Percentiles rank a stretch among this genome's conserved stretches.
phyloP scores from a whole-genome alignment of 2,329 filamentous ascomycete genomes.

The Piedraia hortae region DNA sequence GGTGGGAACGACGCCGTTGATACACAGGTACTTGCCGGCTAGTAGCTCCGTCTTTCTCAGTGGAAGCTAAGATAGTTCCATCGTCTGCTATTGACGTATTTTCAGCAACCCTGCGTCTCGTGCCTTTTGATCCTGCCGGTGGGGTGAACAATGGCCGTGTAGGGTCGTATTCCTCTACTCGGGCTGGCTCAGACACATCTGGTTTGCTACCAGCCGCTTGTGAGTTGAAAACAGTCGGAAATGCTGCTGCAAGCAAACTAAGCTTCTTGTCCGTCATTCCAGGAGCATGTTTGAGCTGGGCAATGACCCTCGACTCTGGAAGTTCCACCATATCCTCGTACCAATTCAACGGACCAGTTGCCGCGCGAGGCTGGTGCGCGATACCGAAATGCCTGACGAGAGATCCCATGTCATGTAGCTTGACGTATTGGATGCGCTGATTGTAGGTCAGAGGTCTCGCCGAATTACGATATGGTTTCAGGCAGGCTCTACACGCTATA shows the following conservation, averaged over 20 bases:
- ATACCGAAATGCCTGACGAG: slow-evolving; percentile 32
- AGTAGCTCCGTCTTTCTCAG: no score
- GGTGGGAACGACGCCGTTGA: no score
- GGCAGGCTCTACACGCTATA: slow-evolving; percentile 16
- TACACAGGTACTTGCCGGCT: no score
- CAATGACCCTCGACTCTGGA: slow-evolving; percentile 24
- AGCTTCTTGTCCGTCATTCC: slow-evolving; percentile 30
- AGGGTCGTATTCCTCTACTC: slow-evolving; percentile 19
- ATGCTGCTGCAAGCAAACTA: slow-evolving; percentile 9
- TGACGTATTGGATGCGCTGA: slow-evolving; percentile 14
- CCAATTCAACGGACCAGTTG: slow-evolving; percentile 23
- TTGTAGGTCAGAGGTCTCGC: slow-evolving; percentile 12
- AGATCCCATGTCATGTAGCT: slow-evolving; percentile 21
- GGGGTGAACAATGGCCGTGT: slow-evolving; percentile 12
- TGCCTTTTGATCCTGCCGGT: no score
- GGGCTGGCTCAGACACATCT: slow-evolving; percentile 8
- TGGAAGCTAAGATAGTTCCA: no score
- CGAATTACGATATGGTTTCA: slow-evolving; percentile 5
- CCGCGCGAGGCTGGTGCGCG: slow-evolving; percentile 20
- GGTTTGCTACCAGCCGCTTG: no score
- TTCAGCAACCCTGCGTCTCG: no score
- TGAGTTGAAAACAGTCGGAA: slow-evolving; percentile 14
- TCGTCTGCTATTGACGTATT: no score
- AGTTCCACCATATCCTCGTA: slow-evolving; percentile 32
- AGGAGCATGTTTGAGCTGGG: slow-evolving; percentile 21